Evolutionary conservation across 805 yeast species (phyloP), one percentile per base, ranked within the genome.

Genomic region (Brettanomyces bruxellensis): DNA sequence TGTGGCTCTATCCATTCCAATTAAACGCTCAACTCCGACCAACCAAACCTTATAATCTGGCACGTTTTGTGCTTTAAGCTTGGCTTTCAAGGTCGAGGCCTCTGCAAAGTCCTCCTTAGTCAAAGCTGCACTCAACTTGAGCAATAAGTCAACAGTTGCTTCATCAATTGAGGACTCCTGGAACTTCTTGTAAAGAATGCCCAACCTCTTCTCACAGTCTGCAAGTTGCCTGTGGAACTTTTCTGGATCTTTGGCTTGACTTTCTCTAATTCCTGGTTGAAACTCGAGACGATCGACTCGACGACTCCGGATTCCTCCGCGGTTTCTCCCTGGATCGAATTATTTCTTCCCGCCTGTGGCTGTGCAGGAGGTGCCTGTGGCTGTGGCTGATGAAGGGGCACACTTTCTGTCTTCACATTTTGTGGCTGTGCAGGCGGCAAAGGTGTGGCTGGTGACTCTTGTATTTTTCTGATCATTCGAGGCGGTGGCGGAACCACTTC

Each of bases 41-140:
- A 85, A 78, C 99, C 99, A 93, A 57, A 83, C 80, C 12, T 95
- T 96, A 52, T 84, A 78, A 63, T 90, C 95, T 24, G 75, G 78
- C 24, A 82, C 74, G 51, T 77, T 73, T 35, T 76, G 73, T 6
- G 87, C 73, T 23, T 84, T 76, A 49, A 93, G 74, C 44, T 79
- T 77, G 34, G 71, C 61, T 50, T 78, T 79, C 34, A 77, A 55
- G 2, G 72, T 63, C 45, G 72, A 65, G 1, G 98, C 97, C 13
- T 68, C 68, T 4, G 65, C 62, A 59, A 68, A 86, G 49, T 87
- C 82, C 49, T 73, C 72, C 9, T 58, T 62, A 18, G 68, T 70
- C 54, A 93, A 62, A 1, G 78, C 67, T 8, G 59, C 65, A 18
- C 79, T 68, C 40, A 89, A 61, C 25, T 69, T 65, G 41, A 67